These are phyloP conservation scores for Aspergillus indologenus DNA, from an alignment of 495 filamentous ascomycete genomes.

Conservation along the genomic window DNA sequence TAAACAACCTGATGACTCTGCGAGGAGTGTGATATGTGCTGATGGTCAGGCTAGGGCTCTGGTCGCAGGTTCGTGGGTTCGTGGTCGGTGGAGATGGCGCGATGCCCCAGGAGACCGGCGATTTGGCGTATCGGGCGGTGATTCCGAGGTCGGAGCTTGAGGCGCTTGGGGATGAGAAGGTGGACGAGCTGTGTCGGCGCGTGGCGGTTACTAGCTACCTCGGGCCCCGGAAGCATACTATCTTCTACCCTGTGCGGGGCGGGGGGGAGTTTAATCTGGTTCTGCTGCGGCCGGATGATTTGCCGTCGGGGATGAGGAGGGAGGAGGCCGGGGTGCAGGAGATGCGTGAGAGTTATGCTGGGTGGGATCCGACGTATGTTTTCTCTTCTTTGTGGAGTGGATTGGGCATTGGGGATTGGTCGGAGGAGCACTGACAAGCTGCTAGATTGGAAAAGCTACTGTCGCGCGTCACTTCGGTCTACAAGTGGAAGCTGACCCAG, in stretches of 20 bases:
- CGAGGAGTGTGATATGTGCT: background rate
- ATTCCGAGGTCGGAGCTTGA: conserved; percentile 13
- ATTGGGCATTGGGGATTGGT: background rate
- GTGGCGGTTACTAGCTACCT: conserved; percentile 46
- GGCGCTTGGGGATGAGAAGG: conserved; percentile 9
- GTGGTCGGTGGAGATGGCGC: conserved; percentile 37
- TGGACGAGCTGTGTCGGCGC: conserved; percentile 9
- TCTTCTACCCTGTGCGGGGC: conserved; percentile 57
- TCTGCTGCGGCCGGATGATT: conserved; percentile 60
- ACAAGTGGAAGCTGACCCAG: conserved; percentile 60
- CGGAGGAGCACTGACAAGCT: background rate
- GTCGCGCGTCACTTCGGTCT: conserved; percentile 16
- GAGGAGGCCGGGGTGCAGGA: conserved; percentile 12
- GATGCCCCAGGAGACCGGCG: conserved; percentile 52
- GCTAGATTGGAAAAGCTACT: conserved; percentile 20
- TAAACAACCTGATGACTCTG: too few species aligned
- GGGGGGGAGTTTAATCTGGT: conserved; percentile 62
- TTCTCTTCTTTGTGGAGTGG: background rate
- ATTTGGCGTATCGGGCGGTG: conserved; percentile 60
- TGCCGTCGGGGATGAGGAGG: conserved; percentile 31
- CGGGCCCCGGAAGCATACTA: conserved; percentile 56
- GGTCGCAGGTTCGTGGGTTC: conserved; percentile 37
- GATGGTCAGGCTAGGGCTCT: conserved; percentile 32
- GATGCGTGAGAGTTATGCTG: conserved; percentile 13
- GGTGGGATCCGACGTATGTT: conserved; percentile 16